phyloP scores from a whole-genome alignment of 106 monocot genomes.

The Allium sativum region DNA sequence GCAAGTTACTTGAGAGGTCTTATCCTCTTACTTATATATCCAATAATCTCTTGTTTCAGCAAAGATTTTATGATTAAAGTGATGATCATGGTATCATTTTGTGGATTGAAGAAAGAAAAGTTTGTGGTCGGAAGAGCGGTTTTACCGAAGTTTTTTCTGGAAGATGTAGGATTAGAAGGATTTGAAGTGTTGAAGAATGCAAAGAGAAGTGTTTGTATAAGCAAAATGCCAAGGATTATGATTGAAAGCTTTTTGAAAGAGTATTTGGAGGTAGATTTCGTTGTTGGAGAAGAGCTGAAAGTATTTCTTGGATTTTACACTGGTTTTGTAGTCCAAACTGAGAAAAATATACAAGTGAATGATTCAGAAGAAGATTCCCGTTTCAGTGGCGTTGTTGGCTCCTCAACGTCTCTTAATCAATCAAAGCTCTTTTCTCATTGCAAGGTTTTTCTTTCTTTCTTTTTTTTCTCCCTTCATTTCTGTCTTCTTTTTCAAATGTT shows the following conservation, averaged over 20 bases:
- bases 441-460: constrained; percentile 4
- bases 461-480: background rate
- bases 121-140: constrained; percentile 43
- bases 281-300: constrained; percentile 62
- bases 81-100: constrained; percentile 57
- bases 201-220: constrained; percentile 41
- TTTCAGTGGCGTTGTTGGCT: background rate
- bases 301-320: constrained; percentile 43
- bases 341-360: background rate
- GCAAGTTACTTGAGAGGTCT: constrained; percentile 51
- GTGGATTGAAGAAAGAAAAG: constrained; percentile 30
- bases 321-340: constrained; percentile 27
- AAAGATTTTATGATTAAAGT: constrained; percentile 13
- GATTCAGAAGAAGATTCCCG: background rate
- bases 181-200: constrained; percentile 26
- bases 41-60: constrained; percentile 27
- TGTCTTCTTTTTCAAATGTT: background rate
- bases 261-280: constrained; percentile 59
- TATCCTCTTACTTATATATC: constrained; percentile 50
- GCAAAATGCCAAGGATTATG: constrained; percentile 58
- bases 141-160: constrained; percentile 55
- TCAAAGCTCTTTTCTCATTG: constrained; percentile 1
- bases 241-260: constrained; percentile 62
- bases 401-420: background rate
- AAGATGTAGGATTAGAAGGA: constrained; percentile 50